phyloP scores from a whole-genome alignment of 1,284 basidiomycete species.

The Ceratobasidium sp. region DNA sequence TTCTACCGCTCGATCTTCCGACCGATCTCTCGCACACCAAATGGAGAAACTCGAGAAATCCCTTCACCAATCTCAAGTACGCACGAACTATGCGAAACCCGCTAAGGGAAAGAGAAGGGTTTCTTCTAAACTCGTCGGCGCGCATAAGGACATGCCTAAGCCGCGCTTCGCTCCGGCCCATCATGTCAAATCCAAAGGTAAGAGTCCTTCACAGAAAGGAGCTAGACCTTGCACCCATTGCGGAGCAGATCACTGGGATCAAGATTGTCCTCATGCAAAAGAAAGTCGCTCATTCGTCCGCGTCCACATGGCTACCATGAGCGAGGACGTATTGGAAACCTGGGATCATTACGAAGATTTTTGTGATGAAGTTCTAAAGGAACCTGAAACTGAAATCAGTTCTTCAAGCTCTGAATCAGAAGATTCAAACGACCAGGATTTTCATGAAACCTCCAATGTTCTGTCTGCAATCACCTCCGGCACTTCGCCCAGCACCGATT shows the following conservation, averaged over 20 bases:
- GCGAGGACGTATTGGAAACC: conserved; percentile 50
- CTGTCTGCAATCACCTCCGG: background rate
- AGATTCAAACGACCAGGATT: conserved; percentile 12
- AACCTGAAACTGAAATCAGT: background rate
- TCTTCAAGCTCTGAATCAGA: background rate
- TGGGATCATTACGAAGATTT: conserved; percentile 52
- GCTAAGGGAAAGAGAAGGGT: conserved; percentile 8
- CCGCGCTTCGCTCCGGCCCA: conserved; percentile 56
- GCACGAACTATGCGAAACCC: background rate
- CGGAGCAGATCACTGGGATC: conserved; percentile 59
- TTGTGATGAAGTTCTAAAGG: conserved; percentile 31
- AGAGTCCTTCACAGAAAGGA: conserved; percentile 54
- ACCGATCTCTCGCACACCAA: background rate
- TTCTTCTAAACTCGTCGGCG: conserved; percentile 33
- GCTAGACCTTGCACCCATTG: conserved; percentile 59
- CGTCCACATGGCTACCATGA: conserved; percentile 46
- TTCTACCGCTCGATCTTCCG: conserved; percentile 44
- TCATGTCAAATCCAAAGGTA: conserved; percentile 52
- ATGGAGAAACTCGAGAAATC: conserved; percentile 16
- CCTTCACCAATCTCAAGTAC: background rate
- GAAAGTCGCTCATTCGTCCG: conserved; percentile 50
- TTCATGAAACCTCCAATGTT: background rate
- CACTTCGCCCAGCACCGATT: background rate
- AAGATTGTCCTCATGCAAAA: conserved; percentile 52
- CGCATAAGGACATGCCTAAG: conserved; percentile 28